Evolutionary conservation across 73 alveolate genomes (phyloP).

Genomic region (Paramecium sonneborni): DNA sequence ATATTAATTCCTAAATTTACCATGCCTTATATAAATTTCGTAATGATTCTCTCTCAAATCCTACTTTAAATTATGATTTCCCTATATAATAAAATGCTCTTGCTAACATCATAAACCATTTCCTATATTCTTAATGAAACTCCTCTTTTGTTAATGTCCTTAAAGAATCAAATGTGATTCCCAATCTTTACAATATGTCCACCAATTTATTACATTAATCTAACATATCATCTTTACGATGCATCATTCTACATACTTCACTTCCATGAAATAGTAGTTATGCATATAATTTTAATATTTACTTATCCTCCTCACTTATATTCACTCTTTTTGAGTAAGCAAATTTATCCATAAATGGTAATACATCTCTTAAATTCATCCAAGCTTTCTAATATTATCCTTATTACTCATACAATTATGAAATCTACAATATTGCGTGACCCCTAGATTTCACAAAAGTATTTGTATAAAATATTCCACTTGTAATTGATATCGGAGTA

Average conservation of each 20-base stretch:
- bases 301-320: not conserved
- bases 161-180: constrained; percentile 9
- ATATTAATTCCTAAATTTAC: constrained; percentile 3
- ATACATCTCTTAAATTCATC: not conserved
- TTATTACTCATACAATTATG: not conserved
- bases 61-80: constrained; percentile 27
- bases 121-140: not conserved
- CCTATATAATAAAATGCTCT: constrained; percentile 50
- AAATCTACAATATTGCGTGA: not conserved
- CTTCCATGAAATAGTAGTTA: constrained; percentile 14
- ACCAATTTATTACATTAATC: constrained; percentile 12
- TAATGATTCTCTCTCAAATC: constrained; percentile 10
- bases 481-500: constrained; percentile 14
- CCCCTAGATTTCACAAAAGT: constrained; percentile 19
- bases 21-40: constrained; percentile 14
- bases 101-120: constrained; percentile 38
- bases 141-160: constrained; percentile 17
- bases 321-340: not conserved
- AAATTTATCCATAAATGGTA: constrained; percentile 11
- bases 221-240: constrained; percentile 47
- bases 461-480: not conserved
- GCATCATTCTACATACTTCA: constrained; percentile 11
- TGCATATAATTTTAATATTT: not conserved
- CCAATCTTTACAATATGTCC: constrained; percentile 23
- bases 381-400: not conserved